Evolutionary conservation across 805 yeast genomes (phyloP).

Genomic region (Dipodascopsis tothii): DNA sequence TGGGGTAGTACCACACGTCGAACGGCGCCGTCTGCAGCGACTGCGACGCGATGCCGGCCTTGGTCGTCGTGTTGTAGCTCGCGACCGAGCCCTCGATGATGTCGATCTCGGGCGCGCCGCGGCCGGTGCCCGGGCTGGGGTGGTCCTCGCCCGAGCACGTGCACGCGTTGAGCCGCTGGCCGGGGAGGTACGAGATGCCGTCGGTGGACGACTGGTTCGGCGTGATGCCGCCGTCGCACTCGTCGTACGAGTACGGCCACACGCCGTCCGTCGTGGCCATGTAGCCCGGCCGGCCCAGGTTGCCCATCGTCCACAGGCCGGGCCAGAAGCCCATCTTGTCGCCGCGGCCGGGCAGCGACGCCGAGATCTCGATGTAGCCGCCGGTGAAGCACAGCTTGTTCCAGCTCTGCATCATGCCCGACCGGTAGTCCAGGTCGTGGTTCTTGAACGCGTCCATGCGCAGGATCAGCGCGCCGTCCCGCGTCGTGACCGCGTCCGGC

Average conservation of each 20-base stretch:
- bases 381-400: conserved; percentile 83
- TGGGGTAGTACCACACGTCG: conserved; percentile 91
- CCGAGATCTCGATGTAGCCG: conserved; percentile 71
- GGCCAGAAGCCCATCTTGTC: conserved; percentile 86
- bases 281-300: conserved; percentile 86
- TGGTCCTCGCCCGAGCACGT: conserved; percentile 78
- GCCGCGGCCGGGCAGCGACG: conserved; percentile 72
- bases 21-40: conserved; percentile 88
- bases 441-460: conserved; percentile 75
- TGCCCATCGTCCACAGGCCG: conserved; percentile 92
- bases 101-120: conserved; percentile 97
- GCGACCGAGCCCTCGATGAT: conserved; percentile 72
- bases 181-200: conserved; percentile 80
- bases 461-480: conserved; percentile 59
- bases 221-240: conserved; percentile 91
- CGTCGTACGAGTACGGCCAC: conserved; percentile 87
- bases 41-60: conserved; percentile 64
- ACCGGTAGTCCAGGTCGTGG: conserved; percentile 72
- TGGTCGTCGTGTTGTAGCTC: conserved; percentile 33
- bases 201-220: conserved; percentile 87
- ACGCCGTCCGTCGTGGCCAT: conserved; percentile 82
- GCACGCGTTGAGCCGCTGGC: conserved; percentile 70
- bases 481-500: conserved; percentile 80
- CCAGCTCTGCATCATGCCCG: conserved; percentile 92
- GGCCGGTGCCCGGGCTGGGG: conserved; percentile 78